These are phyloP conservation scores for Cyclocybe cylindracea DNA, from an alignment of 768 basidiomycete species.

Conservation along the genomic window DNA sequence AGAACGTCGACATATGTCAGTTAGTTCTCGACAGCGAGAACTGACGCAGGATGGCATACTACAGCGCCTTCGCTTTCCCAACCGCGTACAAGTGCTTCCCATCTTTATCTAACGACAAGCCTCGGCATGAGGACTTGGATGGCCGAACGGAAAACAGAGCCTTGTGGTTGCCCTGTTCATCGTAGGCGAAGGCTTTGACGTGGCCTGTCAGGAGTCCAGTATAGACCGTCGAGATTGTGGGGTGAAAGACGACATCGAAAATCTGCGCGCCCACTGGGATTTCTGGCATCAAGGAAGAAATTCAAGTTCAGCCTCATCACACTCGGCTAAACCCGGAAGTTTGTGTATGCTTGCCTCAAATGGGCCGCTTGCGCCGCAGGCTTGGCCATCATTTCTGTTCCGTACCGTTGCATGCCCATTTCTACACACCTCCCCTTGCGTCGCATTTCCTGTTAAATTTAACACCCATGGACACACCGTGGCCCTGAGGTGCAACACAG, in stretches of 20 bases:
- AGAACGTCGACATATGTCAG: conserved; percentile 14
- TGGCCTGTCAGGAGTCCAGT: conserved; percentile 80
- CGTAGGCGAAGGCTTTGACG: conserved; percentile 80
- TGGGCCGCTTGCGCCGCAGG: conserved; percentile 3
- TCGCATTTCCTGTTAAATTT: too few species aligned
- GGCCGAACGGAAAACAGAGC: conserved; percentile 65
- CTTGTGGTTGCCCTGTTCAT: conserved; percentile 63
- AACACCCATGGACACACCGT: too few species aligned
- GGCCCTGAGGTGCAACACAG: too few species aligned
- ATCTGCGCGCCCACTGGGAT: conserved; percentile 76
- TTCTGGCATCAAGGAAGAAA: conserved; percentile 45
- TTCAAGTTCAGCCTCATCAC: conserved; percentile 2
- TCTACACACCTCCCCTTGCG: too few species aligned
- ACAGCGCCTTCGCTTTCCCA: conserved; percentile 78
- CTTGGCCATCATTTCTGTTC: neutral
- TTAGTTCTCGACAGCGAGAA: conserved; percentile 2
- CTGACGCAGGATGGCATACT: conserved; percentile 50
- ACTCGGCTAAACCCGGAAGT: conserved; percentile 18
- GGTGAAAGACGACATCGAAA: conserved; percentile 91
- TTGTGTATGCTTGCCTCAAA: conserved; percentile 14
- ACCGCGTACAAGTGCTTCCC: conserved; percentile 74
- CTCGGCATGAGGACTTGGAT: conserved; percentile 83
- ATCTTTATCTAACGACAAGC: conserved; percentile 64
- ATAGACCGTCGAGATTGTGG: conserved; percentile 69
- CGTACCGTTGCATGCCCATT: neutral